Base-by-base conservation (phyloP, 2,329 filamentous ascomycete species). In the Fusarium marasasianum region DNA sequence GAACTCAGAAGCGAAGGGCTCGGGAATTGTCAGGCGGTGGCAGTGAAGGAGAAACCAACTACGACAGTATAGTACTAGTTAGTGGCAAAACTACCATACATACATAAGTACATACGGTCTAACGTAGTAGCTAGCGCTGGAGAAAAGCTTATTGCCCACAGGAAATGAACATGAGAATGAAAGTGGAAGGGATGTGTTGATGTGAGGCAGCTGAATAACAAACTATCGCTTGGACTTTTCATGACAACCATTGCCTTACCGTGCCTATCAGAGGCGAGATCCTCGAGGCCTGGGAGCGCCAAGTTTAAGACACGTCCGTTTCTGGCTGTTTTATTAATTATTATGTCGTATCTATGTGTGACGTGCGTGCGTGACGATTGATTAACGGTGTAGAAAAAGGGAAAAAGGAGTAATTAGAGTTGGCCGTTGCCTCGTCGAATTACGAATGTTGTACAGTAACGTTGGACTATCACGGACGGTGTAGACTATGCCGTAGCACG, bases 141-240 rank as follows among this genome's bases (percentile, higher is more conserved):
- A 67, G 62, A 62, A 77, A 75, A 77, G 71, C 59, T 77, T 75
- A 48, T 69, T 43, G 64, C 61, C 60, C 40, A 65, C 50, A 53
- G 63, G 47, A 53, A 45, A 55, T 35, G 50, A 66, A 31, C 8
- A 55, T n/a, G 15, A 55, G 24, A 44, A 24, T 35, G 35, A 29
- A 50, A 37, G 15, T 24, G 38, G 59, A 33, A 40, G 33, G 55
- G 47, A 59, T 44, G 33, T 60, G 55, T 48, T 37, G 41, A 63
- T 40, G 54, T 10, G 26, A 63, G 50, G n/a, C 24, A 40, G 18
- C 41, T 45, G 62, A 57, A 37, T 51, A 48, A 48, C 33, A 15
- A 35, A 35, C 55, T 56, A 61, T 56, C 43, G 56, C 56, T 58
- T 58, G 35, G 43, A 51, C 43, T 24, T 51, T 26, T 22, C 31